Conservation (phyloP, 1,284 basidiomycete species). For the Microstroma glucosiphilum region DNA sequence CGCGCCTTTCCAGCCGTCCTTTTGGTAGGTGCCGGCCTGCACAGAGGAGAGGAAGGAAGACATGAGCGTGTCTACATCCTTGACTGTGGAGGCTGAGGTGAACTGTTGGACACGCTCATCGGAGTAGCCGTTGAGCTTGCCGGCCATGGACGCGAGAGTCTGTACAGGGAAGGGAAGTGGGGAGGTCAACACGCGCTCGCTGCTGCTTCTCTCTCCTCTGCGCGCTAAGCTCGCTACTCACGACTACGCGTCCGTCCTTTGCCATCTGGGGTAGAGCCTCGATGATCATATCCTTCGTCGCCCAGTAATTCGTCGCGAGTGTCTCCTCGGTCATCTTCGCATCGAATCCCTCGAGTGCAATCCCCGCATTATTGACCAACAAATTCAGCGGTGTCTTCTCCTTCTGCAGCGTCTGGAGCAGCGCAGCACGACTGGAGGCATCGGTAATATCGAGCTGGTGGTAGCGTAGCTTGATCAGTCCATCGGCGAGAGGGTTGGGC, state of each 20-base stretch:
- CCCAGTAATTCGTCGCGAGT: constrained; percentile 41
- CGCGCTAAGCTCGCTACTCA: constrained; percentile 1
- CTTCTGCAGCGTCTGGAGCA: constrained; percentile 12
- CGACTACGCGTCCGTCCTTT: constrained; percentile 29
- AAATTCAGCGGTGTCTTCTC: constrained; percentile 22
- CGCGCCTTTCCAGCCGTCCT: constrained; percentile 44
- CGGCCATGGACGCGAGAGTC: constrained; percentile 35
- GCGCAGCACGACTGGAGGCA: constrained; percentile 16
- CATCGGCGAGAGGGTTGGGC: constrained; percentile 17
- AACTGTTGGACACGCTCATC: constrained; percentile 27
- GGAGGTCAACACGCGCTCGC: too few species aligned
- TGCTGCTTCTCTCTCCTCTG: too few species aligned
- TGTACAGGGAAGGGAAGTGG: not conserved
- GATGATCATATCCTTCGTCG: constrained; percentile 29
- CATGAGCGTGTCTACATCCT: constrained; percentile 29
- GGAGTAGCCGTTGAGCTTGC: constrained; percentile 30
- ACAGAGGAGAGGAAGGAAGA: constrained; percentile 33
- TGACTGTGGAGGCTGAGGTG: constrained; percentile 16
- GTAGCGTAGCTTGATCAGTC: constrained; percentile 15
- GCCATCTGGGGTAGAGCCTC: constrained; percentile 21
- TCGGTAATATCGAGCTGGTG: constrained; percentile 26
- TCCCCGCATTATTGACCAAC: constrained; percentile 45
- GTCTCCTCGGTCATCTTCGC: constrained; percentile 38
- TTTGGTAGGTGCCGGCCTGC: constrained; percentile 25
- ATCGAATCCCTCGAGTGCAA: constrained; percentile 42